These are phyloP conservation scores for Aotearoamyces nothofagi DNA, from an alignment of 2,329 filamentous ascomycete genomes.

Conservation along the genomic window DNA sequence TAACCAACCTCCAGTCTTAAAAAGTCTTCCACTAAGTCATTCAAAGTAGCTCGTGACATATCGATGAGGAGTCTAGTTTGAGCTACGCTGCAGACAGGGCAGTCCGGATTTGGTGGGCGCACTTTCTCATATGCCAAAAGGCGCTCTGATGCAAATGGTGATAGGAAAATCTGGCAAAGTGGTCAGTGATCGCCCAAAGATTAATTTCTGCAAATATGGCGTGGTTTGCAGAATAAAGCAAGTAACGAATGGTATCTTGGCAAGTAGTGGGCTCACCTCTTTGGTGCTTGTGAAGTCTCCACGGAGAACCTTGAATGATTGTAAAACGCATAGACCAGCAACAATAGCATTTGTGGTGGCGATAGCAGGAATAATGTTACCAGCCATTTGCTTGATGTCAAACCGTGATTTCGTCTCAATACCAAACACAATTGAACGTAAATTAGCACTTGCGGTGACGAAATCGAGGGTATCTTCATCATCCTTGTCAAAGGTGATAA, in stretches of 20 bases:
- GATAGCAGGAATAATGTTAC: constrained; percentile 97
- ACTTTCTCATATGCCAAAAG: constrained; percentile 41
- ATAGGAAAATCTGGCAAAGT: constrained; percentile 53
- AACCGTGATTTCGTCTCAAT: constrained; percentile 85
- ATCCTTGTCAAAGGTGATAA: constrained; percentile 90
- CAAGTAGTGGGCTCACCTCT: constrained; percentile 48
- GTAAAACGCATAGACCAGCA: constrained; percentile 78
- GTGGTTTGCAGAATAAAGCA: not conserved
- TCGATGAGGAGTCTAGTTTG: constrained; percentile 55
- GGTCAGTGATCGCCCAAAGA: constrained; percentile 1
- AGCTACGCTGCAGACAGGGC: constrained; percentile 67
- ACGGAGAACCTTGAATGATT: constrained; percentile 80
- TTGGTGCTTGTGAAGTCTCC: constrained; percentile 56
- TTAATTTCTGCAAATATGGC: too few species aligned
- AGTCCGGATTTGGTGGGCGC: constrained; percentile 60
- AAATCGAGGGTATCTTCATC: constrained; percentile 92
- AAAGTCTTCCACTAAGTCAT: constrained; percentile 64
- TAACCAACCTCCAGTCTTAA: constrained; percentile 60
- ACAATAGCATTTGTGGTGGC: constrained; percentile 97
- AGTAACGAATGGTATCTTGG: constrained; percentile 1
- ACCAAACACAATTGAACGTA: constrained; percentile 76
- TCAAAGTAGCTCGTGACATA: constrained; percentile 54
- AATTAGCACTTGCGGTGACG: constrained; percentile 78
- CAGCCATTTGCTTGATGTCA: constrained; percentile 97
- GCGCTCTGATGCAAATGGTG: constrained; percentile 43